A percentile compares a stretch with the other conserved stretches of the same genome.
These are phyloP conservation scores for Inonotus hispidus DNA, from an alignment of 1,284 basidiomycete genomes.

Conservation along the genomic window DNA sequence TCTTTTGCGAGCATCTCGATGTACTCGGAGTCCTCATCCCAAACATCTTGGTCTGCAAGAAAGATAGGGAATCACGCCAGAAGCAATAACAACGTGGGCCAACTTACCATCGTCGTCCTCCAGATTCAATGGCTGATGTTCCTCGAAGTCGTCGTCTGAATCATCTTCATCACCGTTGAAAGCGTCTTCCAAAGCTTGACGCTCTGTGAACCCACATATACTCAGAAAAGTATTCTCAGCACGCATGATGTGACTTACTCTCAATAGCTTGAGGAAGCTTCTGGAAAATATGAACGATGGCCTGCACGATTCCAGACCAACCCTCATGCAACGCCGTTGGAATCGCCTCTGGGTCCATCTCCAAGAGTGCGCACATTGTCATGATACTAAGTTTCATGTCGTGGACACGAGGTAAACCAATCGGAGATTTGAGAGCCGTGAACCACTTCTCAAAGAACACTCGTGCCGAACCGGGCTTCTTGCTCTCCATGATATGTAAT, in stretches of 20 bases:
- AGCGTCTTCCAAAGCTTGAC: slow-evolving; percentile 59
- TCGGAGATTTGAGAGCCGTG: slow-evolving; percentile 55
- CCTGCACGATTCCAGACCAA: slow-evolving; percentile 70
- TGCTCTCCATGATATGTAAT: slow-evolving; percentile 67
- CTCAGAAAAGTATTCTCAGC: not conserved
- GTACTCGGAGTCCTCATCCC: slow-evolving; percentile 81
- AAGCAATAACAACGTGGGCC: slow-evolving; percentile 9
- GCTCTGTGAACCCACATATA: slow-evolving; percentile 35
- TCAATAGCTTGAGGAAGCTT: slow-evolving; percentile 68
- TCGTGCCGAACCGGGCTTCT: slow-evolving; percentile 52
- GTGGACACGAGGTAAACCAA: slow-evolving; percentile 77
- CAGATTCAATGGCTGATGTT: slow-evolving; percentile 53
- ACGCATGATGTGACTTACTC: slow-evolving; percentile 35
- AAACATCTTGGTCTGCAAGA: slow-evolving; percentile 39
- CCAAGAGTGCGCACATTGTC: slow-evolving; percentile 70
- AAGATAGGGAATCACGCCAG: not conserved
- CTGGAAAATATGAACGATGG: slow-evolving; percentile 67
- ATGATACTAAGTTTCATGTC: slow-evolving; percentile 84
- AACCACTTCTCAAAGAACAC: slow-evolving; percentile 82
- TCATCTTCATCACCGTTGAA: slow-evolving; percentile 54
- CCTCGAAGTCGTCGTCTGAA: slow-evolving; percentile 51
- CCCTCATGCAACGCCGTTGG: slow-evolving; percentile 59
- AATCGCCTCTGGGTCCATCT: slow-evolving; percentile 53
- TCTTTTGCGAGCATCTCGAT: slow-evolving; percentile 77
- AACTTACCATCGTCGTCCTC: slow-evolving; percentile 63